These are phyloP conservation scores for Lentinus brumalis DNA, from an alignment of 768 basidiomycete species.

Conservation along the genomic window DNA sequence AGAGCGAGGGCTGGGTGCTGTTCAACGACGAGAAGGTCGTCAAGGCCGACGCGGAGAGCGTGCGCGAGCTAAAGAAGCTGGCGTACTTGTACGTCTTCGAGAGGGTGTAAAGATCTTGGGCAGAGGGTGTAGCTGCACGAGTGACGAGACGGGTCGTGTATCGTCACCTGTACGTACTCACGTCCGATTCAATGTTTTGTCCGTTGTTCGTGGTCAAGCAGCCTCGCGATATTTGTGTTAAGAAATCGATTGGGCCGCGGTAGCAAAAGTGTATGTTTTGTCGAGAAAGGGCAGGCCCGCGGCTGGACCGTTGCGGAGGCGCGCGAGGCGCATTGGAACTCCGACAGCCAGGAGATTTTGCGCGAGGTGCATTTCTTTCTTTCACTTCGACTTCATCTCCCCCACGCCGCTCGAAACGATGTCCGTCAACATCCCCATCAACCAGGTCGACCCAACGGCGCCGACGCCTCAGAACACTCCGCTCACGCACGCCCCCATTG, in stretches of 20 bases:
- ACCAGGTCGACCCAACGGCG: conserved; percentile 64
- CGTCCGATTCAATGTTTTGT: background rate
- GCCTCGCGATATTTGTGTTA: too few relatives aligned
- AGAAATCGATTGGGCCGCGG: too few relatives aligned
- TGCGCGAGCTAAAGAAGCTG: conserved; percentile 74
- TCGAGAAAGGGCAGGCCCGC: background rate
- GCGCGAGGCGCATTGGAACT: conserved; percentile 19
- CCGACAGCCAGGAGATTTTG: conserved; percentile 15
- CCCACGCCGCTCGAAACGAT: conserved; percentile 40
- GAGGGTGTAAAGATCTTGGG: conserved; percentile 34
- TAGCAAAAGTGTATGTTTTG: background rate
- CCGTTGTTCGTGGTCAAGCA: too few relatives aligned
- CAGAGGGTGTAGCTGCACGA: background rate
- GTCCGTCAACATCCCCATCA: conserved; percentile 72
- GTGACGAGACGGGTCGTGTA: too few relatives aligned
- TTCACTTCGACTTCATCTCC: background rate
- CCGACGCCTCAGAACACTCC: conserved; percentile 96
- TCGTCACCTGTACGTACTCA: background rate
- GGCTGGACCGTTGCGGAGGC: background rate
- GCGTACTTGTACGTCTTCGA: conserved; percentile 97
- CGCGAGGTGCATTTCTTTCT: background rate
- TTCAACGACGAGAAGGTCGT: conserved; percentile 98
- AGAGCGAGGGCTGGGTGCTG: conserved; percentile 75
- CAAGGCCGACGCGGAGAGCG: conserved; percentile 80
- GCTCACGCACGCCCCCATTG: conserved; percentile 78